These are phyloP conservation scores for Carallia brachiata DNA, from an alignment of 345 rosid genomes.

Conservation along the genomic window DNA sequence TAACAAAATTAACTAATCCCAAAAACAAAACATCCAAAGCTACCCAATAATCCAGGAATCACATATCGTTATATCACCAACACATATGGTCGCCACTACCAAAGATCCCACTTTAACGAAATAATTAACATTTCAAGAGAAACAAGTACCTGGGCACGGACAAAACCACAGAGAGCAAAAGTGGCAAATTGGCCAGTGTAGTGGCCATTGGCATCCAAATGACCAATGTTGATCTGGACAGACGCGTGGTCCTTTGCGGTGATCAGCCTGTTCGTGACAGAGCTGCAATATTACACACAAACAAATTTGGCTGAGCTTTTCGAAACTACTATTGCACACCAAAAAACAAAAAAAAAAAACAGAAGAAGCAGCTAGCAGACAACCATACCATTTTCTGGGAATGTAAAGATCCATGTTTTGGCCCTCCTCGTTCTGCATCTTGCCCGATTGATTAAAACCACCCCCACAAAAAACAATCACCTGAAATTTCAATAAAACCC, in stretches of 20 bases:
- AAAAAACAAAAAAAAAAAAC: neutral
- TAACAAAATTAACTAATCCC: too few relatives aligned
- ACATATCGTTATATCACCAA: too few relatives aligned
- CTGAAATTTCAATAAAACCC: neutral
- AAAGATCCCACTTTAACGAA: neutral
- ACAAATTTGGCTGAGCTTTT: neutral
- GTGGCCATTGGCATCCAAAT: slow-evolving; percentile 54
- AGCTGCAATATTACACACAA: slow-evolving; percentile 34
- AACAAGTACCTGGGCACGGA: slow-evolving; percentile 58
- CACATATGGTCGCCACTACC: too few relatives aligned
- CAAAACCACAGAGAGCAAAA: slow-evolving; percentile 61
- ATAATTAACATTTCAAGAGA: neutral
- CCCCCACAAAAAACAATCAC: neutral
- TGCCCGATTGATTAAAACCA: slow-evolving; percentile 20
- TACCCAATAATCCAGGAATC: too few relatives aligned
- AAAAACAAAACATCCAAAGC: too few relatives aligned
- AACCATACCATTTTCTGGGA: slow-evolving; percentile 78
- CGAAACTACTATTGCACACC: neutral
- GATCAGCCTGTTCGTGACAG: slow-evolving; percentile 69
- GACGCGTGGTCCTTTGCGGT: slow-evolving; percentile 73
- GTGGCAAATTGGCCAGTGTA: slow-evolving; percentile 50
- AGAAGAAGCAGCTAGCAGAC: neutral
- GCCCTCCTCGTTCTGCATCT: slow-evolving; percentile 98
- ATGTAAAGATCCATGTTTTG: slow-evolving; percentile 79
- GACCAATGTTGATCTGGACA: slow-evolving; percentile 67